Percentiles rank a stretch among this genome's conserved stretches.
phyloP scores from a whole-genome alignment of 257 asterid genomes.

The Primulina huaijiensis region DNA sequence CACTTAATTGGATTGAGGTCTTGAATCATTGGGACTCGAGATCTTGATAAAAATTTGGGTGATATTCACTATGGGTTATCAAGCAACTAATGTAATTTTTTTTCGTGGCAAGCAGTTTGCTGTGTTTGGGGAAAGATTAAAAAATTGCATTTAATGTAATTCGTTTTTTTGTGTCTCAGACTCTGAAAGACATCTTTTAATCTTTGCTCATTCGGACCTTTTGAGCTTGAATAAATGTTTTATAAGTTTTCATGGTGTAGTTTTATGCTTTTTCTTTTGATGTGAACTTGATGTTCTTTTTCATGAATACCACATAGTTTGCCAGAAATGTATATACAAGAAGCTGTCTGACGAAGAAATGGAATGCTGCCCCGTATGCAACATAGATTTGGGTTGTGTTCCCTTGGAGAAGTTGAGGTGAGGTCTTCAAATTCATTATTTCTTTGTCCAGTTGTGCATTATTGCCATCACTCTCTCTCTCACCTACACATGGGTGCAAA shows the following conservation, averaged over 20 bases:
- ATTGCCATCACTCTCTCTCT: conserved; percentile 2
- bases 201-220: conserved; percentile 13
- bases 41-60: conserved; percentile 12
- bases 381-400: conserved; percentile 75
- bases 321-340: conserved; percentile 86
- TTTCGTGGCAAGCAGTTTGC: not conserved
- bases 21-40: conserved; percentile 3
- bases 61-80: not conserved
- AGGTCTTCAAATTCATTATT: conserved; percentile 25
- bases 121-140: not conserved
- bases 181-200: conserved; percentile 2
- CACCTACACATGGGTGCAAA: not conserved
- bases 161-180: conserved; percentile 11
- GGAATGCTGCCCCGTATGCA: conserved; percentile 90
- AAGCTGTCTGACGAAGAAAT: conserved; percentile 81
- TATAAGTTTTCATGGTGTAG: not conserved
- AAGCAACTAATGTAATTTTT: not conserved
- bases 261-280: conserved; percentile 17
- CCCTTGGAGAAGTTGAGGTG: conserved; percentile 92
- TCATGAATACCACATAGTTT: conserved; percentile 50
- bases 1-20: not conserved
- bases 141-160: not conserved
- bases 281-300: conserved; percentile 10
- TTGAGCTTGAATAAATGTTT: not conserved
- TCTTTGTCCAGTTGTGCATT: not conserved